Base-by-base conservation (phyloP, 2,329 filamentous ascomycete genomes). In the Coniella lustricola region DNA sequence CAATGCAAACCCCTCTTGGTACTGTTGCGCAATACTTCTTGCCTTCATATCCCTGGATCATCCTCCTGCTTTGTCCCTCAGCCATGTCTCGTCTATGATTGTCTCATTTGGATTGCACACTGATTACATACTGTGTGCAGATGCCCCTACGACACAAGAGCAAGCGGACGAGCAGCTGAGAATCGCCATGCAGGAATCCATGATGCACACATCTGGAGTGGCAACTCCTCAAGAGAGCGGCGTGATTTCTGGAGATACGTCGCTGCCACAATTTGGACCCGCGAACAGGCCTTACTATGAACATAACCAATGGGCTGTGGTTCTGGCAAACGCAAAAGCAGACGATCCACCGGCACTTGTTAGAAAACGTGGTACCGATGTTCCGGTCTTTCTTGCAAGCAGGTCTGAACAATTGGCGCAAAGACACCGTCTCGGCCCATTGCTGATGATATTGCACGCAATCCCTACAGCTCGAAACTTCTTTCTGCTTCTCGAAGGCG, bases 361-460 rank as follows among this genome's bases (percentile, higher is more conserved):
- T 48, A 66, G 76, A 51, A 72, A 70, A 63, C 66, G 76, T 52
- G 55, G 61, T 22, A 45, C 56, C 4, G 65, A 63, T 7, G 63
- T 64, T 0, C 79, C 80, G 2, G 77, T 74, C 1, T 79, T 84
- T 53, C 62, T 84, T 17, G 67, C 67, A 36, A 71, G 60, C 32
- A 60, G 62, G 17, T 59, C 64, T 4, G 18, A 18, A 16, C 54
- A 57, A 1, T 61, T 60, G 0, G 56, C 43, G 35, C 54, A 55
- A 7, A 49, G 62, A 16, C 73, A 74, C 53, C 66, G 71, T 13
- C 59, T 84, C 0, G 77, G 74, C 2, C 73, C 71, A 0, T 61
- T 83, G 3, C 55, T 84, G 12, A 80, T 79, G 4, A 77, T 84
- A 7, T 68, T 78, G 34, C 76, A 82, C 56, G 68, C 75, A 48